These are phyloP conservation scores for Backusella luteola DNA, from an alignment of 192 early-diverging fungal genomes.

Conservation along the genomic window DNA sequence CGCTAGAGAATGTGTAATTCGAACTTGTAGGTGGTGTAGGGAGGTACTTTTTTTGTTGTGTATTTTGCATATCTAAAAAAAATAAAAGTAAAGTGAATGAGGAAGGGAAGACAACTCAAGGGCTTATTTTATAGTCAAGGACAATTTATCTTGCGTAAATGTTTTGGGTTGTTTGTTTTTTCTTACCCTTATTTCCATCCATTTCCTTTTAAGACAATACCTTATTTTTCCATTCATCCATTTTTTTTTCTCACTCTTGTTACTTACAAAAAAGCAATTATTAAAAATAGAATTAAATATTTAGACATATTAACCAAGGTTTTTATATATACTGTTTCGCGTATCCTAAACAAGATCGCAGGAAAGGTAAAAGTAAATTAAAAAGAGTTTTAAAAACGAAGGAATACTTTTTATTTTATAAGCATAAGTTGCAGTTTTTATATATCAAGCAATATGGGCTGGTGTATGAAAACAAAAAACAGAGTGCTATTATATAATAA, in stretches of 20 bases:
- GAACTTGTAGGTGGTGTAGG: constrained; percentile 11
- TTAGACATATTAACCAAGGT: not conserved
- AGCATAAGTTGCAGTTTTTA: too few relatives aligned
- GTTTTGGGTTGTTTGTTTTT: constrained; percentile 1
- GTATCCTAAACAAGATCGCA: too few relatives aligned
- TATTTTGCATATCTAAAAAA: not conserved
- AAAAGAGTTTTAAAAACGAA: not conserved
- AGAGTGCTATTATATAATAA: too few relatives aligned
- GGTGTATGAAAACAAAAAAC: too few relatives aligned
- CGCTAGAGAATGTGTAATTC: not conserved
- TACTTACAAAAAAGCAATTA: too few relatives aligned
- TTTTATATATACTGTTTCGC: not conserved
- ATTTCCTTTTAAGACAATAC: not conserved
- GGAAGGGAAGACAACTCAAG: not conserved
- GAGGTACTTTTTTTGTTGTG: not conserved
- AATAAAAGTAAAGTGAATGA: not conserved
- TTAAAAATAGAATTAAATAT: not conserved
- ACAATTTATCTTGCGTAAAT: not conserved
- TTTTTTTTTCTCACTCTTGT: not conserved
- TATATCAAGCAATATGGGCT: too few relatives aligned
- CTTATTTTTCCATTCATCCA: not conserved
- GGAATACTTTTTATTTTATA: not conserved
- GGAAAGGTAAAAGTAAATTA: not conserved
- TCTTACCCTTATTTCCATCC: not conserved
- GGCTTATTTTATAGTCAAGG: not conserved